phyloP scores from a whole-genome alignment of 2,329 filamentous ascomycete genomes.

The Cladosporium sp. region DNA sequence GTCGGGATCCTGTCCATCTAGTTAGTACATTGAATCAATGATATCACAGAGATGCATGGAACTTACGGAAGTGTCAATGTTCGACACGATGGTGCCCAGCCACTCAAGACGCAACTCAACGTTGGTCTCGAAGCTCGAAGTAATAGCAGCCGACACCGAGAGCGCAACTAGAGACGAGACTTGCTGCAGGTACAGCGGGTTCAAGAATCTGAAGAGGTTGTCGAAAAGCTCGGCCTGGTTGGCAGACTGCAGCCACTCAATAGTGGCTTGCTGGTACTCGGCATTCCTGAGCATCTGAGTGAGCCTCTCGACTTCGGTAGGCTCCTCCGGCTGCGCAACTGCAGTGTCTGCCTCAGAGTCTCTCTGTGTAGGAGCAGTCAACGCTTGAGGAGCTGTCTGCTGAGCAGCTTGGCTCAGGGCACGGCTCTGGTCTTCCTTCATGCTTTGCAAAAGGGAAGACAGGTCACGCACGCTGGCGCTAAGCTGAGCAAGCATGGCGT shows the following conservation, averaged over 20 bases:
- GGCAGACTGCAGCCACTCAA: slow-evolving; percentile 61
- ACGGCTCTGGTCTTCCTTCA: slow-evolving; percentile 15
- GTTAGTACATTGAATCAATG: background rate
- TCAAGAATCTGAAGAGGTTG: slow-evolving; percentile 58
- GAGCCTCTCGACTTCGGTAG: slow-evolving; percentile 62
- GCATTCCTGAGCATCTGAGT: slow-evolving; percentile 62
- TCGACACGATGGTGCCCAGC: slow-evolving; percentile 57
- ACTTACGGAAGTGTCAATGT: slow-evolving; percentile 56
- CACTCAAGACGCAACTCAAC: slow-evolving; percentile 57
- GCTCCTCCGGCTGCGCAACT: slow-evolving; percentile 40
- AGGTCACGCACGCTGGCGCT: slow-evolving; percentile 15
- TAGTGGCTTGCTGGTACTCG: slow-evolving; percentile 47
- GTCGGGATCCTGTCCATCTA: slow-evolving; percentile 39
- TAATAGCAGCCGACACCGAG: slow-evolving; percentile 63
- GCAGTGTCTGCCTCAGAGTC: background rate
- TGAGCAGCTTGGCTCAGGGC: background rate
- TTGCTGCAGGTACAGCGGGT: slow-evolving; percentile 56
- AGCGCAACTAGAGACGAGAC: slow-evolving; percentile 60
- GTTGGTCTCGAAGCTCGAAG: slow-evolving; percentile 55
- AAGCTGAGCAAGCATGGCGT: slow-evolving; percentile 15
- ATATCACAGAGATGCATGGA: background rate
- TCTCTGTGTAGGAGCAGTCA: background rate
- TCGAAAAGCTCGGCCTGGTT: slow-evolving; percentile 63
- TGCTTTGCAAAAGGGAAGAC: slow-evolving; percentile 9
- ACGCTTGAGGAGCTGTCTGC: background rate